Evolutionary conservation across 2,329 filamentous ascomycete genomes (phyloP).

Genomic region (Ophiostoma triangulosporum): DNA sequence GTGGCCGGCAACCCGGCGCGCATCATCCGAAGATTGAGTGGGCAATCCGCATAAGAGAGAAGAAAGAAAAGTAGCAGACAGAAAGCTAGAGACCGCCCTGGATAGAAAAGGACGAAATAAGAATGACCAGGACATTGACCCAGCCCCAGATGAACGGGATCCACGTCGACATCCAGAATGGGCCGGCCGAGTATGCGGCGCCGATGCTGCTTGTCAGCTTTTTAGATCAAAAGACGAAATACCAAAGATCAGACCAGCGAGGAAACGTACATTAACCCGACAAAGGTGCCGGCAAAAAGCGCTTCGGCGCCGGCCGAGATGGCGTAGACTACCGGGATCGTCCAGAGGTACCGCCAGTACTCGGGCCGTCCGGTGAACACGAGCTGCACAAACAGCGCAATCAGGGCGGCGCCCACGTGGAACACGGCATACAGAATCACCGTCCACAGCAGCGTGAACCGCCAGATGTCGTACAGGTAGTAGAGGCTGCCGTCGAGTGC

Average conservation of each 20-base stretch:
- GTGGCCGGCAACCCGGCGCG: slow-evolving; percentile 56
- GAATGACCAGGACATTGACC: slow-evolving; percentile 68
- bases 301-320: slow-evolving; percentile 64
- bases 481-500: slow-evolving; percentile 49
- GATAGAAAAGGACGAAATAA: slow-evolving; percentile 85
- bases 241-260: too few relatives aligned
- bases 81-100: slow-evolving; percentile 58
- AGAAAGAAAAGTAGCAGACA: slow-evolving; percentile 15
- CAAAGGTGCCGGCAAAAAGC: slow-evolving; percentile 64
- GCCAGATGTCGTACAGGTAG: slow-evolving; percentile 65
- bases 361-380: slow-evolving; percentile 33
- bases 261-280: slow-evolving; percentile 60
- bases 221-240: too few relatives aligned
- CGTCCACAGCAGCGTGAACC: slow-evolving; percentile 80
- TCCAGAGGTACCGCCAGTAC: slow-evolving; percentile 51
- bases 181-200: slow-evolving; percentile 67
- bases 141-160: slow-evolving; percentile 80
- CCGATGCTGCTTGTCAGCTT: slow-evolving; percentile 43
- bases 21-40: slow-evolving; percentile 31
- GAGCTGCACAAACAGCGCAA: slow-evolving; percentile 60
- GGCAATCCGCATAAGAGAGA: not conserved
- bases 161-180: slow-evolving; percentile 89
- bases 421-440: slow-evolving; percentile 64
- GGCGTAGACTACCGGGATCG: slow-evolving; percentile 56
- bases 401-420: slow-evolving; percentile 56